Evolutionary conservation across 768 basidiomycete genomes (phyloP), one percentile per base, ranked within the genome.

Genomic region (Exsudoporus frostii): DNA sequence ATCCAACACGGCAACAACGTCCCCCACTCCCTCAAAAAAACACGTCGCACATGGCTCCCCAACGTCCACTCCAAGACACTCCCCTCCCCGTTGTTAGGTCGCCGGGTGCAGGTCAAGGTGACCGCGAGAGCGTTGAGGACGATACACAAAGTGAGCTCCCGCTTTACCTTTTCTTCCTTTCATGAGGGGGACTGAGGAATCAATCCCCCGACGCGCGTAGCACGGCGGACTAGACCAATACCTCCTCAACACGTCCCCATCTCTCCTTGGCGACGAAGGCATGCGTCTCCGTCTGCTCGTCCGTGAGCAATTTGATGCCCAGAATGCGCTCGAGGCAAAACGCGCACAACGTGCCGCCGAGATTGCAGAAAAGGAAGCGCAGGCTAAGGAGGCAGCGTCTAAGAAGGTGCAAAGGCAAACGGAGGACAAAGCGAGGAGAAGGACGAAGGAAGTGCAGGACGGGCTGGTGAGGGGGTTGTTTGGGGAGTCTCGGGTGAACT

Each of bases 1-100:
- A 90, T 85, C 61, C 85, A 84, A 62, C 83, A 83, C 59, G 92
- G 92, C 24, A 93, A 94, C 76, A 93, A 86, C 65, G 90, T 94
- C 44, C 91, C 92, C 0, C 87, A 91, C 70, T 93, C 92, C 22
- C 86, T 86, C 66, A 81, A 87, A 67, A 94, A 93, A 74, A 93
- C 93, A 24, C 85, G 88, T 45, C 78, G 92, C 37, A 80, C 86
- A 40, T 95, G 92, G 92, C 75, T 92, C 11, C 92, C 92, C 33
- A 95, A 95, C 70, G 79, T 92, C 22, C 91, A 93, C 59, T 74
- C 75, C 46, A 92, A 93, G 70, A 80, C 84, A 2, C 61, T 93
- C 41, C 79, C 74, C 57, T 92, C 88, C 13, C 85, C 88, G 14
- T 71, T 81, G 8, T 70, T 92, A 33, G 81, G 78, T 29, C 68